phyloP scores from a whole-genome alignment of 2,329 filamentous ascomycete genomes.

The Sarocladium kiliense region DNA sequence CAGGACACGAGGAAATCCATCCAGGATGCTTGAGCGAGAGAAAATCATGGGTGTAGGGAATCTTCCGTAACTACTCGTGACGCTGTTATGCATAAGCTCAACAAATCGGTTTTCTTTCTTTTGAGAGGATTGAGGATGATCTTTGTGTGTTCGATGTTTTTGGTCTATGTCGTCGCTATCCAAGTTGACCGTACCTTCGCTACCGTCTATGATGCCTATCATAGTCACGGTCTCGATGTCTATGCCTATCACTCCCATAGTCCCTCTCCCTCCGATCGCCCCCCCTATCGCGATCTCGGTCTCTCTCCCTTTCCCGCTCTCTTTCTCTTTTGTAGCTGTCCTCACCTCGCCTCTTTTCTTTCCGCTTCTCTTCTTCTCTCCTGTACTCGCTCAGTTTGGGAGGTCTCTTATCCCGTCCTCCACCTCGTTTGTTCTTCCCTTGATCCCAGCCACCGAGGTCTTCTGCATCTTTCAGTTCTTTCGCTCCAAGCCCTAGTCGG shows the following conservation, averaged over 20 bases:
- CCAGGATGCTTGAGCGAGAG: too few species aligned
- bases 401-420: constrained; percentile 23
- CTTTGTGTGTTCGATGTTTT: too few species aligned
- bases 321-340: constrained; percentile 43
- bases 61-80: too few species aligned
- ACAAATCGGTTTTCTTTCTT: too few species aligned
- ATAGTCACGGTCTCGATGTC: constrained; percentile 16
- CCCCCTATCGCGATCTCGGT: constrained; percentile 32
- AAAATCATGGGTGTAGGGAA: too few species aligned
- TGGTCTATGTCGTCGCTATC: too few species aligned
- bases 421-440: constrained; percentile 36
- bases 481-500: constrained; percentile 83
- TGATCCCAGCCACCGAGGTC: constrained; percentile 81
- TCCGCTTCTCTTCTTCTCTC: constrained; percentile 37
- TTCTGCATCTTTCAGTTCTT: constrained; percentile 65
- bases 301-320: constrained; percentile 38
- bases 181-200: too few species aligned
- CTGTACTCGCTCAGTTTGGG: constrained; percentile 47
- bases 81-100: too few species aligned
- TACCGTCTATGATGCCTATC: constrained; percentile 13
- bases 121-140: too few species aligned
- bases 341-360: constrained; percentile 35
- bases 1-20: not conserved
- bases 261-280: constrained; percentile 32
- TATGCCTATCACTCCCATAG: constrained; percentile 27